phyloP scores from a whole-genome alignment of 2,329 filamentous ascomycete species.

The Colletotrichum musae region DNA sequence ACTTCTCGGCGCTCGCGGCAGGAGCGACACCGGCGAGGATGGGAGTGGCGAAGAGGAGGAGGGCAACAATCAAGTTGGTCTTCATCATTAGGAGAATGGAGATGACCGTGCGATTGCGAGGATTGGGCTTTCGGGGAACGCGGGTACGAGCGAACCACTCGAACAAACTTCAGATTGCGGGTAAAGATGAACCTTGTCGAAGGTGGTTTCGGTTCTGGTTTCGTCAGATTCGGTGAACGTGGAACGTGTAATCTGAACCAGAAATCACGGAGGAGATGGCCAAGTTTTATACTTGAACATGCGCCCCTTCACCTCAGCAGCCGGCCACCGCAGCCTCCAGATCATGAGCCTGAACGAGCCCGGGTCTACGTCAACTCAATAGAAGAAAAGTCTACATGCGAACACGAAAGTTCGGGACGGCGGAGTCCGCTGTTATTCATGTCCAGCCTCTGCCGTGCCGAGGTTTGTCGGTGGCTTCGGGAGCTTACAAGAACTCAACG shows the following conservation, averaged over 20 bases:
- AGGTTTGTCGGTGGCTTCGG: not conserved
- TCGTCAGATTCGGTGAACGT: not conserved
- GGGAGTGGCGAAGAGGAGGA: conserved; percentile 20
- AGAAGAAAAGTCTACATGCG: not conserved
- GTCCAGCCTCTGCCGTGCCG: not conserved
- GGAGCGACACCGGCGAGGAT: conserved; percentile 17
- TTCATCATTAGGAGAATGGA: conserved; percentile 6
- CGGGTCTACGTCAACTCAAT: not conserved
- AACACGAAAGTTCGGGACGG: not conserved
- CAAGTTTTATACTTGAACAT: not conserved
- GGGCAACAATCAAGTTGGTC: not conserved
- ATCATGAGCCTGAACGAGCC: not conserved
- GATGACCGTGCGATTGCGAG: conserved; percentile 11
- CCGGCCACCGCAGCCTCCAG: not conserved
- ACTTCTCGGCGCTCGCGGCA: conserved; percentile 16
- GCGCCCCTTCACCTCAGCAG: not conserved
- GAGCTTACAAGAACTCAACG: no score
- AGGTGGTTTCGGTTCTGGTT: not conserved
- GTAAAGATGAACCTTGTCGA: conserved; percentile 6
- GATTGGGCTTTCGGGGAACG: conserved; percentile 16
- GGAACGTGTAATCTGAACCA: not conserved
- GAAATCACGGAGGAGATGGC: not conserved
- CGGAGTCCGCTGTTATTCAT: not conserved
- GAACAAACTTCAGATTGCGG: conserved; percentile 10
- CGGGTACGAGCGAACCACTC: conserved; percentile 13